Evolutionary conservation across 768 basidiomycete genomes (phyloP), one percentile per base, ranked within the genome.

Genomic region (Rhizopogon vesiculosus): DNA sequence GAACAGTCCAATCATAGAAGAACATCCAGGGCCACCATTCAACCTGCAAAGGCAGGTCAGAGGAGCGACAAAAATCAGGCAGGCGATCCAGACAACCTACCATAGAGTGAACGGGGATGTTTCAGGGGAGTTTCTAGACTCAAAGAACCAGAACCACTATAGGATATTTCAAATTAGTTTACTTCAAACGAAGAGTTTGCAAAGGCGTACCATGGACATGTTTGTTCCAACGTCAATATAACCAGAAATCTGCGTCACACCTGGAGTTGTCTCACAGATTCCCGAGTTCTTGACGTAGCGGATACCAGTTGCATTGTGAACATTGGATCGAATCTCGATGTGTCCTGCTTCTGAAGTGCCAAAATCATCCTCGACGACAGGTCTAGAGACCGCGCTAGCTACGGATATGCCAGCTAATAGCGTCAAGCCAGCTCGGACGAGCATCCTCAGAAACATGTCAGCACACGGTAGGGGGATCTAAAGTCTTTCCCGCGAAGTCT

Each of bases 71-170:
- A 46, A n/a, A 33, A 3, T 19, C 18, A 7, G 16, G n/a, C 7
- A 18, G 5, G 45, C 8, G 13, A 33, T 33, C 12, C 12, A 33
- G 7, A 8, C 7, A 31, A 46, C 66, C 41, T 55, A 82, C 85
- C 86, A 87, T 22, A 87, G 72, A 2, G 84, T 84, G 61, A 88
- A 82, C 0, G 85, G 85, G 0, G 85, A 84, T 1, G 76, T 83
- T 48, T 84, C 80, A 0, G 85, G 82, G 3, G 74, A 70, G 31
- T 79, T 68, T 13, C 86, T 76, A 2, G 86, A 77, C 58, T 83
- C 86, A 52, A 87, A 88, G 67, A 86, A 87, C 83, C 85, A 87
- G 62, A 87, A 87, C 83, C 83, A 87, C 85, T 85, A 52, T 82
- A 87, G 84, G 84, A 52, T 13, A 42, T 28, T 6, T 18, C 7